Percentiles rank a stretch among this genome's conserved stretches.
Evolutionary conservation across 495 filamentous ascomycete species (phyloP).

Genomic region (Penicillium verhagenii): DNA sequence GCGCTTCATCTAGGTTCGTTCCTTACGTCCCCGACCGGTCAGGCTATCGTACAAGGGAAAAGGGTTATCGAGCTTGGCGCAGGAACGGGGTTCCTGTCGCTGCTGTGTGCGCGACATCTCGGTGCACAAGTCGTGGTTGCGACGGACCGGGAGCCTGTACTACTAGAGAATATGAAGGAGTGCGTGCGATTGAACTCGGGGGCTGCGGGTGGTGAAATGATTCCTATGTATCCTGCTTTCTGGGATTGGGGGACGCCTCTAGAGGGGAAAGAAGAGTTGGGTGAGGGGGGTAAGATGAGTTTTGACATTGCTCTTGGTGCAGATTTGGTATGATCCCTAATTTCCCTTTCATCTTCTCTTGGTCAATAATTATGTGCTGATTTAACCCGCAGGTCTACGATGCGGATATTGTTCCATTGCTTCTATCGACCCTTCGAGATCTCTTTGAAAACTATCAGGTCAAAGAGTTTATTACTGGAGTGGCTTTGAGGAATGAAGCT

Average conservation of each 20-base stretch:
- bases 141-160: slow-evolving; percentile 76
- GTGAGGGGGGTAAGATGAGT: slow-evolving; percentile 6
- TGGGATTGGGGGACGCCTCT: slow-evolving; percentile 43
- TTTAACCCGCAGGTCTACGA: slow-evolving; percentile 60
- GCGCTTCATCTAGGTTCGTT: slow-evolving; percentile 80
- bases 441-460: slow-evolving; percentile 52
- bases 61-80: slow-evolving; percentile 82
- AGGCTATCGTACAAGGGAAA: slow-evolving; percentile 50
- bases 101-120: slow-evolving; percentile 76
- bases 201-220: slow-evolving; percentile 20
- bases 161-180: slow-evolving; percentile 66
- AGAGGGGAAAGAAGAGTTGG: slow-evolving; percentile 8
- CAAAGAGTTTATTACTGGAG: slow-evolving; percentile 54
- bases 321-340: slow-evolving; percentile 40
- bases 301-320: slow-evolving; percentile 53
- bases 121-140: slow-evolving; percentile 61
- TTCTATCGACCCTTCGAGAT: slow-evolving; percentile 55
- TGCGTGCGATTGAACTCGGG: slow-evolving; percentile 68
- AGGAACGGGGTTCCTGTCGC: slow-evolving; percentile 81
- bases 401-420: slow-evolving; percentile 50
- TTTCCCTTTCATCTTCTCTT: neutral
- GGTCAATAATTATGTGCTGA: neutral
- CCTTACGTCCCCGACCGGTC: slow-evolving; percentile 49
- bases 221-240: slow-evolving; percentile 37
- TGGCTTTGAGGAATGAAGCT: slow-evolving; percentile 60